Evolutionary conservation across 139 green algal species (phyloP).

Genomic region (Chlorella sp.): DNA sequence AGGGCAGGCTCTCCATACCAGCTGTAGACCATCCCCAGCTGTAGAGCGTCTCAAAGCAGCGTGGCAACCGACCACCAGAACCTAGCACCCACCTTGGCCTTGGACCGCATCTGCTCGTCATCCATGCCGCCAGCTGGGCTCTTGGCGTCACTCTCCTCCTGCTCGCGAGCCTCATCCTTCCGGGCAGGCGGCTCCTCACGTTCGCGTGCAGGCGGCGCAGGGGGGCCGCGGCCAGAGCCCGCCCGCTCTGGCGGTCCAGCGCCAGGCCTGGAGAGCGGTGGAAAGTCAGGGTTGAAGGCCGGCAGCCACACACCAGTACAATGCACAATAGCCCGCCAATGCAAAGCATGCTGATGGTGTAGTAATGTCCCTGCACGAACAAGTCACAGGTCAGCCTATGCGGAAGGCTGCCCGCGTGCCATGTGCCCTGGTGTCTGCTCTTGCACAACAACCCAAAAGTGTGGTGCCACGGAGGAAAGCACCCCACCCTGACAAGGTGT

Average conservation of each 20-base stretch:
- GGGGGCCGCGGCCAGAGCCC: slow-evolving; percentile 2
- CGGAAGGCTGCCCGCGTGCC: slow-evolving; percentile 22
- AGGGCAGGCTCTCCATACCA: too few species aligned
- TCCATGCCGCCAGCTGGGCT: background rate
- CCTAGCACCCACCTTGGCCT: slow-evolving; percentile 27
- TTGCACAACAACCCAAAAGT: slow-evolving; percentile 31
- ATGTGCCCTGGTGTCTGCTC: slow-evolving; percentile 35
- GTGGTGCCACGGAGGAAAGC: slow-evolving; percentile 7
- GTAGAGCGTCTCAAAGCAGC: too few species aligned
- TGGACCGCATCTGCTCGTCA: slow-evolving; percentile 29
- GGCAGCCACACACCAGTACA: too few species aligned
- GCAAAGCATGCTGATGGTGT: background rate
- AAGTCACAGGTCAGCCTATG: slow-evolving; percentile 27
- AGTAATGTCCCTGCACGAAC: slow-evolving; percentile 24
- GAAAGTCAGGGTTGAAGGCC: background rate
- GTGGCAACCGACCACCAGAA: too few species aligned
- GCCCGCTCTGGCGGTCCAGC: slow-evolving; percentile 9
- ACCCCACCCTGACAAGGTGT: slow-evolving; percentile 32
- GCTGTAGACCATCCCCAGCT: too few species aligned
- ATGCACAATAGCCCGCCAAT: background rate
- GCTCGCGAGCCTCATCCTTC: background rate
- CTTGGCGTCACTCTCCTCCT: background rate
- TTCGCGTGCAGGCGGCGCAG: background rate
- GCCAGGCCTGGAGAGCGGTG: background rate
- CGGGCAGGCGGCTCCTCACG: background rate